These are phyloP conservation scores for Clarireedia homoeocarpa DNA, from an alignment of 2,329 filamentous ascomycete species.

Conservation along the genomic window DNA sequence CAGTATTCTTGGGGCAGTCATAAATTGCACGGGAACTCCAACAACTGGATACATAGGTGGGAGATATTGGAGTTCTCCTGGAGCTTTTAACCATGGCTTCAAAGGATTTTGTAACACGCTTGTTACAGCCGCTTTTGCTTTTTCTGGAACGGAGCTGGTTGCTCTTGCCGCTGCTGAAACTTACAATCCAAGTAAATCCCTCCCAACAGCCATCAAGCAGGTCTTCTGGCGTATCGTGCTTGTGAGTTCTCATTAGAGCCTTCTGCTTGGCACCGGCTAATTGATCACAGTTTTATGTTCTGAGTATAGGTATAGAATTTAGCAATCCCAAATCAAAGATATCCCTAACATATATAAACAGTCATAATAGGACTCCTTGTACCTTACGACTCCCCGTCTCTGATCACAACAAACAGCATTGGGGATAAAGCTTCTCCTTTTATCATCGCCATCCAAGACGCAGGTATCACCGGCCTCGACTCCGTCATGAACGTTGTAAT, in stretches of 20 bases:
- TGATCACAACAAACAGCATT: slow-evolving; percentile 51
- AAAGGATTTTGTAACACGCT: slow-evolving; percentile 73
- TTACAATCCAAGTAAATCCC: slow-evolving; percentile 68
- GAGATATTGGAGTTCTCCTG: slow-evolving; percentile 68
- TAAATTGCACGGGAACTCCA: slow-evolving; percentile 76
- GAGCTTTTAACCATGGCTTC: slow-evolving; percentile 76
- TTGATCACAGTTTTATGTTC: slow-evolving; percentile 64
- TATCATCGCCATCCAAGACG: slow-evolving; percentile 83
- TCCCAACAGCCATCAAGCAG: slow-evolving; percentile 84
- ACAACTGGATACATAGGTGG: slow-evolving; percentile 73
- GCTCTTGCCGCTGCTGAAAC: slow-evolving; percentile 73
- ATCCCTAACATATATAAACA: slow-evolving; percentile 53
- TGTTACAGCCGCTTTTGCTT: slow-evolving; percentile 68
- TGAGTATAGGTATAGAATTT: slow-evolving; percentile 73
- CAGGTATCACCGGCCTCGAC: slow-evolving; percentile 72
- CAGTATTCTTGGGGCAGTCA: slow-evolving; percentile 75
- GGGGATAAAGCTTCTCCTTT: slow-evolving; percentile 79
- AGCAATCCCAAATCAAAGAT: slow-evolving; percentile 72
- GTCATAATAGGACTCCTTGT: slow-evolving; percentile 77
- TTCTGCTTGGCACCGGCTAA: slow-evolving; percentile 28
- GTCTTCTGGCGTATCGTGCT: slow-evolving; percentile 94
- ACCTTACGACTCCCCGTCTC: slow-evolving; percentile 56
- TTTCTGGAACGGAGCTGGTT: slow-evolving; percentile 70
- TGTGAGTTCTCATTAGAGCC: slow-evolving; percentile 49
- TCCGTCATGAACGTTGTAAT: slow-evolving; percentile 93